phyloP scores from a whole-genome alignment of 2,329 filamentous ascomycete genomes.

The Zymoseptoria tritici region DNA sequence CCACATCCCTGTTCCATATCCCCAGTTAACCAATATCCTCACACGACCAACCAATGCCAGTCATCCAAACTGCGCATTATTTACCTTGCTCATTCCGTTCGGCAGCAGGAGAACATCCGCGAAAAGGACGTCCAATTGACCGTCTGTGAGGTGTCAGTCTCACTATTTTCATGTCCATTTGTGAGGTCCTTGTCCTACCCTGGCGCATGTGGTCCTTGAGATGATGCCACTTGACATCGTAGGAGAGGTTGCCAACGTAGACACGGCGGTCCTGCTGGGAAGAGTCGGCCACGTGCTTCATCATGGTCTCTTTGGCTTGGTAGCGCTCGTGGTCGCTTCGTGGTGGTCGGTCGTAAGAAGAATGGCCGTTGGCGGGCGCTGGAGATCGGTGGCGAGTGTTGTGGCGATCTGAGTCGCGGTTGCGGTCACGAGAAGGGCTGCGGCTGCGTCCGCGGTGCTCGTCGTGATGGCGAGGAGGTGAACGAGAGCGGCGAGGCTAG shows the following conservation, averaged over 20 bases:
- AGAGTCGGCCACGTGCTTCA: conserved; percentile 85
- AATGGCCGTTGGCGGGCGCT: conserved; percentile 68
- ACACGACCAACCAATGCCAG: conserved; percentile 58
- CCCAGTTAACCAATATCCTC: conserved; percentile 98
- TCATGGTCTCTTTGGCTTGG: conserved; percentile 86
- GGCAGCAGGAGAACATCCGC: conserved; percentile 98
- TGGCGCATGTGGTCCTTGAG: conserved; percentile 99
- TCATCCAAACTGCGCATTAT: conserved; percentile 66
- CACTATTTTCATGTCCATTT: conserved; percentile 2
- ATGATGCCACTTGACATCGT: conserved; percentile 99
- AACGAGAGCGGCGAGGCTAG: not conserved
- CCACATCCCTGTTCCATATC: conserved; percentile 97
- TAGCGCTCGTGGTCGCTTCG: conserved; percentile 78
- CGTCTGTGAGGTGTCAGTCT: conserved; percentile 54
- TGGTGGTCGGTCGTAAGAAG: conserved; percentile 44
- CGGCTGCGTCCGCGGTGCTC: conserved; percentile 16
- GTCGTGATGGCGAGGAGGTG: conserved; percentile 10
- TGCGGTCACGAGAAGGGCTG: conserved; percentile 16
- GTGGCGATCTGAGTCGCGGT: conserved; percentile 32
- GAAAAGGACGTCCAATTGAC: conserved; percentile 80
- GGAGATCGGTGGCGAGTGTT: conserved; percentile 54
- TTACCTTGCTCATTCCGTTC: conserved; percentile 99
- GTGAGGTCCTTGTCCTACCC: conserved; percentile 50
- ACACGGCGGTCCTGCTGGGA: conserved; percentile 98
- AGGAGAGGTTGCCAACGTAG: conserved; percentile 97